A percentile compares a stretch with the other conserved stretches of the same genome.
Conservation (phyloP, 805 yeast genomes). For the Candida tibetensis region DNA sequence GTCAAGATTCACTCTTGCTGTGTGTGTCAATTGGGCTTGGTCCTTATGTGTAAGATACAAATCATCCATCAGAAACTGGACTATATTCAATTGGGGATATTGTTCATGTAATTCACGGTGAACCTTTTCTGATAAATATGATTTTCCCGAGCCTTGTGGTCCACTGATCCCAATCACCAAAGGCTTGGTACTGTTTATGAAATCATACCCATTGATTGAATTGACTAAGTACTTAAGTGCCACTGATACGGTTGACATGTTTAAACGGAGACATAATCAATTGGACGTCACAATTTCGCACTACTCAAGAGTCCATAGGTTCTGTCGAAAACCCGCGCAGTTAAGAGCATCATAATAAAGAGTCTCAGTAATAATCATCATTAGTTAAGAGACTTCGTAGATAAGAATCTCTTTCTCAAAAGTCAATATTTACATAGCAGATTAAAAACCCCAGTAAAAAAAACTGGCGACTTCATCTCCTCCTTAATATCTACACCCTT, state of each 20-base stretch:
- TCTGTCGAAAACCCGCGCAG: too few species aligned
- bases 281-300: neutral
- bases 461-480: too few species aligned
- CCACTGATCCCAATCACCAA: constrained; percentile 60
- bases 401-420: too few species aligned
- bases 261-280: too few species aligned
- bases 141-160: constrained; percentile 81
- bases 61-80: constrained; percentile 78
- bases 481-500: too few species aligned
- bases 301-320: too few species aligned
- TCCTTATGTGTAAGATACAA: constrained; percentile 67
- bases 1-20: constrained; percentile 18
- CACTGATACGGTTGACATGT: constrained; percentile 11
- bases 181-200: constrained; percentile 29
- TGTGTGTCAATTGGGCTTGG: constrained; percentile 47
- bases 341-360: too few species aligned
- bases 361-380: too few species aligned
- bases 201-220: constrained; percentile 22
- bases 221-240: constrained; percentile 27
- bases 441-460: too few species aligned
- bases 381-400: too few species aligned
- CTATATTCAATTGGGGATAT: constrained; percentile 37
- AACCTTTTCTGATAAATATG: constrained; percentile 50
- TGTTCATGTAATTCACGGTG: constrained; percentile 25
- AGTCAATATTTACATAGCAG: too few species aligned